Evolutionary conservation across 2,329 filamentous ascomycete species (phyloP).

Genomic region (Aspergillus flavus): DNA sequence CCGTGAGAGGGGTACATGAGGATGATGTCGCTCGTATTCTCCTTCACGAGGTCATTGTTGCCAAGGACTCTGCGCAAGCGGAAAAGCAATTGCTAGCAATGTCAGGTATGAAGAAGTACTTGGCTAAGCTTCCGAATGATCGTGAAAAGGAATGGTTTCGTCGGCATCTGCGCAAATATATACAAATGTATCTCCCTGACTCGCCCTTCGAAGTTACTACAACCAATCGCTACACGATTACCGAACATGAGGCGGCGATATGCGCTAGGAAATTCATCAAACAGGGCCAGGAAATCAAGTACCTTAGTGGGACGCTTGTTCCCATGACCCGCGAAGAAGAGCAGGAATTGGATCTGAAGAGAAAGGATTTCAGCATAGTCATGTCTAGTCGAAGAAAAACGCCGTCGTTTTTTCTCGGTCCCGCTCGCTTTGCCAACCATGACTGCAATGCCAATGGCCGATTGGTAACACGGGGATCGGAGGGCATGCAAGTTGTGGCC

Average conservation of each 20-base stretch:
- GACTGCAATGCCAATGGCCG: constrained; percentile 92
- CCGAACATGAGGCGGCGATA: constrained; percentile 83
- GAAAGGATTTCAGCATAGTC: constrained; percentile 96
- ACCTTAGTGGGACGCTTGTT: constrained; percentile 87
- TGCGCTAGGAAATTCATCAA: constrained; percentile 78
- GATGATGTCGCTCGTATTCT: constrained; percentile 64
- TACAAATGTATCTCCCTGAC: constrained; percentile 89
- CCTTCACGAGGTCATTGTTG: constrained; percentile 69
- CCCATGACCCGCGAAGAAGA: constrained; percentile 92
- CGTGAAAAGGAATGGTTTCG: constrained; percentile 86
- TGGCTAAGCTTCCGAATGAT: constrained; percentile 67
- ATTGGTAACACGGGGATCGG: constrained; percentile 78
- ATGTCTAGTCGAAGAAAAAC: constrained; percentile 90
- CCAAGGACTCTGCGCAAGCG: constrained; percentile 70
- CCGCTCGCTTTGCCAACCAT: constrained; percentile 94
- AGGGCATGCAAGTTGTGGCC: constrained; percentile 89
- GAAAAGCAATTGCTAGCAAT: constrained; percentile 73
- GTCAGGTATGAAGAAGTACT: constrained; percentile 72
- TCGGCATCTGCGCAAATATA: constrained; percentile 83
- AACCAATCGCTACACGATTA: constrained; percentile 94
- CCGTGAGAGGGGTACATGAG: constrained; percentile 75
- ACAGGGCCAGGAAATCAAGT: constrained; percentile 84
- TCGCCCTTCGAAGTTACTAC: constrained; percentile 92
- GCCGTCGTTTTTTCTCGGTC: constrained; percentile 89
- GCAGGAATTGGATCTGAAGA: constrained; percentile 72